Conservation (phyloP, 805 yeast genomes). For the Brettanomyces bruxellensis region DNA sequence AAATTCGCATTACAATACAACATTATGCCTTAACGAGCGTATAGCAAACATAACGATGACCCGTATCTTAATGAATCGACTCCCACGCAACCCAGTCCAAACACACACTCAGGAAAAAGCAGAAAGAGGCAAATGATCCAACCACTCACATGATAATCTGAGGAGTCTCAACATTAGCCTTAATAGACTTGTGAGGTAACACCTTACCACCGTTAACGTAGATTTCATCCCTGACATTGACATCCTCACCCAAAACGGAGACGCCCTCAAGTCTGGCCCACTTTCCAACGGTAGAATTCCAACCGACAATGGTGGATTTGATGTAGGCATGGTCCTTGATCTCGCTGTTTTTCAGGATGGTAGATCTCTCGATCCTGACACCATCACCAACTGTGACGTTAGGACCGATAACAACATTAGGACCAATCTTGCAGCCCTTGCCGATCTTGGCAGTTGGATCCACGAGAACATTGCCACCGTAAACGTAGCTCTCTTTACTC, state of each 20-base stretch:
- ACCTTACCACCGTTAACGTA: constrained; percentile 99
- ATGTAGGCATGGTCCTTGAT: constrained; percentile 98
- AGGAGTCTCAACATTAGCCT: constrained; percentile 94
- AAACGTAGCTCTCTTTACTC: constrained; percentile 57
- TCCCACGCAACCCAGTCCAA: too few relatives aligned
- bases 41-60: background rate
- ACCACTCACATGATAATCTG: constrained; percentile 84
- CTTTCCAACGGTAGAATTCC: constrained; percentile 96
- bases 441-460: constrained; percentile 94
- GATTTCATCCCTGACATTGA: constrained; percentile 94
- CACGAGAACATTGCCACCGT: constrained; percentile 87
- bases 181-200: constrained; percentile 95
- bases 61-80: background rate
- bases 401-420: constrained; percentile 96
- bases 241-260: constrained; percentile 98
- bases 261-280: constrained; percentile 99
- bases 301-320: constrained; percentile 95
- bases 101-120: too few relatives aligned
- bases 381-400: constrained; percentile 94
- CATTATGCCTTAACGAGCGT: background rate
- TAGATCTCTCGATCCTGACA: constrained; percentile 96
- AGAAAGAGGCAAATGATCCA: too few relatives aligned
- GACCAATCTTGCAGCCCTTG: constrained; percentile 92
- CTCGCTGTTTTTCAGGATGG: constrained; percentile 80
- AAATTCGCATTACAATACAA: background rate